A percentile compares a stretch with the other conserved stretches of the same genome.
These are phyloP conservation scores for Sporothrix luriei DNA, from an alignment of 2,329 filamentous ascomycete genomes.

Conservation along the genomic window DNA sequence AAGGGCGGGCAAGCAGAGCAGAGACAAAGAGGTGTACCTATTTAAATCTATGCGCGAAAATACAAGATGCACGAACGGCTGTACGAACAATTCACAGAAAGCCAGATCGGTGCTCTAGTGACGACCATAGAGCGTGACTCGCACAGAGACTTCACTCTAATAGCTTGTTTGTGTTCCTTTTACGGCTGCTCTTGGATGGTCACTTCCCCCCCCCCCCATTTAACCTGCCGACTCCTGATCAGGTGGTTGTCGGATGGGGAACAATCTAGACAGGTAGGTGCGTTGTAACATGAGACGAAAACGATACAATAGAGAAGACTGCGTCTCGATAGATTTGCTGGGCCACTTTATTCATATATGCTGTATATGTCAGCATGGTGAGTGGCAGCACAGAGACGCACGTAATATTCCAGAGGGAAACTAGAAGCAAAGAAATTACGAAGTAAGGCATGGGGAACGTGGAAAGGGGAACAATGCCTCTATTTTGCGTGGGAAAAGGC, in stretches of 20 bases:
- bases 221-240: background rate
- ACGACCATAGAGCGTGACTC: background rate
- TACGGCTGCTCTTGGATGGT: background rate
- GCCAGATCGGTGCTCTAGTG: background rate
- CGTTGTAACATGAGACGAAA: background rate
- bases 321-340: slow-evolving; percentile 1
- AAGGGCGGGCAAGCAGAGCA: background rate
- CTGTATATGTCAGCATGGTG: background rate
- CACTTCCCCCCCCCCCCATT: no score
- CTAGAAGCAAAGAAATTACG: slow-evolving; percentile 6
- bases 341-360: background rate
- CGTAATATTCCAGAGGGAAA: slow-evolving; percentile 8
- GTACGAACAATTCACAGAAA: slow-evolving; percentile 1
- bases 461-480: slow-evolving; percentile 12
- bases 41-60: no score
- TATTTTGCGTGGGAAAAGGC: slow-evolving; percentile 13
- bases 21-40: background rate
- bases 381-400: background rate
- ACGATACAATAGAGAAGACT: background rate
- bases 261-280: slow-evolving; percentile 4
- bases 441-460: background rate
- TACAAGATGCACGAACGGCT: no score
- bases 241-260: slow-evolving; percentile 10
- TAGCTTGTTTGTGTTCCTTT: background rate
- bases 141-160: slow-evolving; percentile 1